Evolutionary conservation across 176 grass and related monocot species (phyloP), one percentile per base, ranked within the genome.

Genomic region (Phoenix roebelenii): DNA sequence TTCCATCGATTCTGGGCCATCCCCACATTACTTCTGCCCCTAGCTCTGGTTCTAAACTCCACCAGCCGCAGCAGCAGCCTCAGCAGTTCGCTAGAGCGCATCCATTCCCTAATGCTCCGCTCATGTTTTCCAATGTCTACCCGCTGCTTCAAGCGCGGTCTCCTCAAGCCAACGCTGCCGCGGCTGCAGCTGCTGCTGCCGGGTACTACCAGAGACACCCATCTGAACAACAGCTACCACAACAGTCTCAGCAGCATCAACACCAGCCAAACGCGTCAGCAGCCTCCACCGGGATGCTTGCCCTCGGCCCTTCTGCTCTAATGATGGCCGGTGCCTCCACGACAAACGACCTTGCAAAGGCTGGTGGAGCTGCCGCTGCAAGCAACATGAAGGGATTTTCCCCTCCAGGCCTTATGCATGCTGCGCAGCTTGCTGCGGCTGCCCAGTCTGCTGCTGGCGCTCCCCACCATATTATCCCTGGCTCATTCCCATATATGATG

Each of bases 1-100:
- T 85, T 58, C 76, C 82, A 58, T 85, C 93, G 1, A 92, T 98
- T 63, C 88, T 92, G 52, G 88, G 93, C 10, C 88, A 92, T 32
- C 85, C 87, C 0, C 81, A 77, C 49, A 60, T 79, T 6, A 29
- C 63, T 9, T 52, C 80, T 50, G 80, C 66, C 52, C 57, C 80
- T 17, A 85, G 69, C 65, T 67, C 62, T 0, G 73, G 70, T 28
- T 73, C 73, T 59, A 98, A 92, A 71, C 50, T 52, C 50, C 54
- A 55, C 0, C 54, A 14, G 35, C 9, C 35, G 10, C 35, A 91
- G 55, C 61, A 83, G 5, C 88, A 92, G 49, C 25, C 58, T 12
- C 44, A 68, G 0, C 66, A 74, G 17, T 5, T 72, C 35, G 1
- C 35, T 53, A 85, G 85, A 66, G 81, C 85, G 39, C 93, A 74